Evolutionary conservation across 2,329 filamentous ascomycete genomes (phyloP), one percentile per base, ranked within the genome.

Genomic region (Hypoxylon sp.): DNA sequence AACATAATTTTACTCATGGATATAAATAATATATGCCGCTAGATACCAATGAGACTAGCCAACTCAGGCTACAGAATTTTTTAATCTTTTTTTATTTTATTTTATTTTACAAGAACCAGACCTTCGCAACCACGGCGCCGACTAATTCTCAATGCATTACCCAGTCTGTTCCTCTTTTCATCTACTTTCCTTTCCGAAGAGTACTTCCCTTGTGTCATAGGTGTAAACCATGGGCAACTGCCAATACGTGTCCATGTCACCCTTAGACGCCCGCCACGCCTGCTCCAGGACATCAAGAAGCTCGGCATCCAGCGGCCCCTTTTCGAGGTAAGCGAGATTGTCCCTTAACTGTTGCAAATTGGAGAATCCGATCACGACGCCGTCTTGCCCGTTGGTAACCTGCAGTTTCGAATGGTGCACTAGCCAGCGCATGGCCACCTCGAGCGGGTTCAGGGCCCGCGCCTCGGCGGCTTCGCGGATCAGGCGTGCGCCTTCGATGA

Each of bases 261-360:
- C 76, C 81, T 93, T 93, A 6, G 87, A 83, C 11, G 89, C 80
- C 72, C 85, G 72, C 93, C 93, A 97, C 2, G 92, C 93, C 77
- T 91, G 82, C 72, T 97, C 92, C 67, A 97, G 80, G 15, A 86
- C 89, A 75, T 90, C 81, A 10, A 96, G 84, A 10, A 96, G 88
- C 31, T 93, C 92, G 8, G 90, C 86, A 0, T 92, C 91, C 68
- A 96, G 80, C 0, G 92, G 92, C 0, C 92, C 91, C 85, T 87
- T 87, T 73, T 89, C 86, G 24, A 90, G 75, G 66, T 85, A 81
- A 65, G 83, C 79, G 60, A 90, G 79, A 75, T 89, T 89, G 62
- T 84, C 80, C 73, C 83, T 80, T 31, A 90, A 78, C 78, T 90
- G 88, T 63, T 81, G 79, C 29, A 85, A 75, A 71, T 80, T 87